Conservation (phyloP, 768 basidiomycete genomes). For the Mycena amicta region DNA sequence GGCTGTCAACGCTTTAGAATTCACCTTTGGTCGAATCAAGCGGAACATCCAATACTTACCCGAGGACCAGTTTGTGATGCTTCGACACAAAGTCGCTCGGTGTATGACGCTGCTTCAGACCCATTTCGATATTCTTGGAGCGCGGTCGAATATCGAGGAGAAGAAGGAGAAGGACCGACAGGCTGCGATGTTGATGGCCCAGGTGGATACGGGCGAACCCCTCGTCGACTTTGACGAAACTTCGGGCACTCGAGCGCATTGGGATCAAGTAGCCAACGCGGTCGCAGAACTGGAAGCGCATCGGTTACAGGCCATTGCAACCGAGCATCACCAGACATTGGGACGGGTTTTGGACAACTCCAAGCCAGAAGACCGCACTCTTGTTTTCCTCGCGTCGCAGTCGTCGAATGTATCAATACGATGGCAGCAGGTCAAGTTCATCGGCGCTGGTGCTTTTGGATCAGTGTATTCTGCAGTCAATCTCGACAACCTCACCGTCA, state of each 20-base stretch:
- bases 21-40: constrained; percentile 83
- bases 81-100: constrained; percentile 88
- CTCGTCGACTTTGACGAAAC: constrained; percentile 47
- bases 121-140: constrained; percentile 98
- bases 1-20: constrained; percentile 96
- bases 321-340: constrained; percentile 67
- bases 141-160: constrained; percentile 84
- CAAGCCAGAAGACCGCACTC: constrained; percentile 89
- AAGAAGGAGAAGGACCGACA: constrained; percentile 87
- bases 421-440: constrained; percentile 98
- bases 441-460: constrained; percentile 97
- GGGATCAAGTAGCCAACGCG: constrained; percentile 68
- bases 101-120: constrained; percentile 97
- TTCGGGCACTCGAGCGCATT: constrained; percentile 68
- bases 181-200: constrained; percentile 58
- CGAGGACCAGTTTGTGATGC: constrained; percentile 84
- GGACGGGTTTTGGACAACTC: constrained; percentile 95
- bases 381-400: constrained; percentile 94
- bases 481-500: constrained; percentile 90
- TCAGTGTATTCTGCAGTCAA: constrained; percentile 99
- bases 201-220: constrained; percentile 53
- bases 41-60: constrained; percentile 90
- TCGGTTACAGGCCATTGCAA: constrained; percentile 55
- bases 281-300: constrained; percentile 66
- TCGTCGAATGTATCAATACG: constrained; percentile 92